Evolutionary conservation across 257 asterid species (phyloP), one percentile per base, ranked within the genome.

Genomic region (Penstemon newberryi): DNA sequence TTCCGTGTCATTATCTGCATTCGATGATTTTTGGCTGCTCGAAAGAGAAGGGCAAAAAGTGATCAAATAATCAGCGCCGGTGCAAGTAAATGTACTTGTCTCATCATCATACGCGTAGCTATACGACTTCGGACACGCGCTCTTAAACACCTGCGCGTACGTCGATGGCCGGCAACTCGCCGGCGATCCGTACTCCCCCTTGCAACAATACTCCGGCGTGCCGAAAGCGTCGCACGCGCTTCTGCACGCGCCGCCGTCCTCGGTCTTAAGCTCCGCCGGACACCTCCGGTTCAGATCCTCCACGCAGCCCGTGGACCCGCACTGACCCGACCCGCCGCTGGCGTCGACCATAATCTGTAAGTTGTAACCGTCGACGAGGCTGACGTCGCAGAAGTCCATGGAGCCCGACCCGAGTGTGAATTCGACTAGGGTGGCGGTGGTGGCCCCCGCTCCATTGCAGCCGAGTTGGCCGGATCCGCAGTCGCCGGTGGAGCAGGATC

Each of bases 321-420:
- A 90, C 61, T 81, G 76, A 37, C 95, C 93, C 25, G 87, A 63
- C 58, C 95, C 97, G 62, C 92, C 90, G 5, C 56, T 65, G n/a
- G 36, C 83, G 47, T 83, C 97, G 6, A 88, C 90, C 49, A 83
- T 41, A 72, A 90, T 63, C 9, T 95, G 97, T 60, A 90, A 66
- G 70, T 90, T 90, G 87, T 83, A 89, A 15, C 95, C 96, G 51
- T 89, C 96, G 1, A 89, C 95, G 19, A 87, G 87, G 77, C 96
- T 86, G 59, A 86, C 96, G 71, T 89, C 95, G 56, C 86, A 88
- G 69, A 88, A 90, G 77, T 90, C 95, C 83, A 80, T 77, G 12
- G 92, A 76, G 62, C 91, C 96, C 8, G 95, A 70, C 38, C 94
- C 94, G 60, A 88, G 92, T 4, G 96, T 88, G 82, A 90, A 90